Evolutionary conservation across 768 basidiomycete genomes (phyloP).

Genomic region (Cystofilobasidium macerans): DNA sequence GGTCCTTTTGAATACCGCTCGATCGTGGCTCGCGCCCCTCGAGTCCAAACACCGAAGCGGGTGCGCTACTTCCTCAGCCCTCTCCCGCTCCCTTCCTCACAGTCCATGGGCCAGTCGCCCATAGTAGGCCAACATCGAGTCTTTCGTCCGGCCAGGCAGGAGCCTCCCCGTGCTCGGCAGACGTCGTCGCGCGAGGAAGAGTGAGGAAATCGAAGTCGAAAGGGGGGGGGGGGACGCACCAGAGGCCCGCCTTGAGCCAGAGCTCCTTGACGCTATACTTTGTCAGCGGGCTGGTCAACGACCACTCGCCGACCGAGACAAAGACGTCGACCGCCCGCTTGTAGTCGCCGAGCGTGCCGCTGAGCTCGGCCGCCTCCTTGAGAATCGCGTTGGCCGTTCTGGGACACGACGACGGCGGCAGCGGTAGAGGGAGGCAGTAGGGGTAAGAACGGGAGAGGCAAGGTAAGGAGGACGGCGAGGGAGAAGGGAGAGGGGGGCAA

Average conservation of each 20-base stretch:
- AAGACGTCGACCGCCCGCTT: conserved; percentile 74
- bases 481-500: conserved; percentile 2
- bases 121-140: too few species aligned
- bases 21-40: too few species aligned
- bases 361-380: conserved; percentile 92
- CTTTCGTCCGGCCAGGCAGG: too few species aligned
- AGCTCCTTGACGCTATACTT: conserved; percentile 98
- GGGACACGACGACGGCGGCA: too few species aligned
- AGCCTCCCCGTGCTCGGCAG: too few species aligned
- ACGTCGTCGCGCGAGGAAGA: too few species aligned
- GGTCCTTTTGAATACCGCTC: too few species aligned
- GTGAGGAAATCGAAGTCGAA: neutral
- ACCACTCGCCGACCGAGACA: conserved; percentile 77
- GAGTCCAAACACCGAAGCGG: too few species aligned
- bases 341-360: conserved; percentile 79
- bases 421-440: neutral
- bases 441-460: conserved; percentile 12
- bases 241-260: conserved; percentile 77
- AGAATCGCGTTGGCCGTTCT: conserved; percentile 93
- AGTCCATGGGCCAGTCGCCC: too few species aligned
- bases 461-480: neutral
- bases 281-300: conserved; percentile 69
- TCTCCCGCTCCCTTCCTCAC: too few species aligned
- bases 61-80: too few species aligned
- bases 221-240: conserved; percentile 43